phyloP scores from a whole-genome alignment of 2,329 filamentous ascomycete species.

The Colletotrichum somersetense region DNA sequence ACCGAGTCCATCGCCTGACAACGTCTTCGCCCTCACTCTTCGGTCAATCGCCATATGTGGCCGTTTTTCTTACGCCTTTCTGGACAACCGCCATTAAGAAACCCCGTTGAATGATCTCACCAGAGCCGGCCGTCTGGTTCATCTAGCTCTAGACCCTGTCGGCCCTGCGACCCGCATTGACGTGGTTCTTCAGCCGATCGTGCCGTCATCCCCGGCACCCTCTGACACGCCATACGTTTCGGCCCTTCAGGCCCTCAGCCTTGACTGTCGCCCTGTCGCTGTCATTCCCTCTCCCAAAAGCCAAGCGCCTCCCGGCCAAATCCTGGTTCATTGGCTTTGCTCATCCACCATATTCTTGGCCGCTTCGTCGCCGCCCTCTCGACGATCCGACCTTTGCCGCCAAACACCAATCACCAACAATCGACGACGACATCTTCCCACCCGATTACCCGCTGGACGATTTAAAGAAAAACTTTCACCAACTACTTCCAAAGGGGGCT shows the following conservation, averaged over 20 bases:
- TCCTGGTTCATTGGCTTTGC: conserved; percentile 28
- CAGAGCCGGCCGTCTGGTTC: conserved; percentile 24
- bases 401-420: conserved; percentile 7
- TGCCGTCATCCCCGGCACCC: conserved; percentile 39
- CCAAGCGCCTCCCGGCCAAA: conserved; percentile 31
- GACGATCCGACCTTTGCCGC: conserved; percentile 15
- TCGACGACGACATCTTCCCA: conserved; percentile 11
- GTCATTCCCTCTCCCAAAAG: conserved; percentile 37
- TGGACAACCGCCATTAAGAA: not conserved
- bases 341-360: conserved; percentile 31
- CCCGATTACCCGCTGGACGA: not conserved
- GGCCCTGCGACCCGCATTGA: conserved; percentile 38
- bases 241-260: conserved; percentile 21
- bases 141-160: conserved; percentile 28
- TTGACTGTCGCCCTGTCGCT: conserved; percentile 28
- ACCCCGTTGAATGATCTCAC: not conserved
- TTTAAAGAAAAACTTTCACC: not conserved
- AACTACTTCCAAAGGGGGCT: conserved; percentile 13
- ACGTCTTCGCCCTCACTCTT: not conserved
- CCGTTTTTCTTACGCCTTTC: conserved; percentile 8
- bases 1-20: conserved; percentile 12
- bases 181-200: conserved; percentile 35
- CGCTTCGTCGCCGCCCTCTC: conserved; percentile 23
- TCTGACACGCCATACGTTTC: conserved; percentile 43
- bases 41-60: conserved; percentile 3